phyloP scores from a whole-genome alignment of 2,329 filamentous ascomycete genomes.

The Fusarium sulawesiense region DNA sequence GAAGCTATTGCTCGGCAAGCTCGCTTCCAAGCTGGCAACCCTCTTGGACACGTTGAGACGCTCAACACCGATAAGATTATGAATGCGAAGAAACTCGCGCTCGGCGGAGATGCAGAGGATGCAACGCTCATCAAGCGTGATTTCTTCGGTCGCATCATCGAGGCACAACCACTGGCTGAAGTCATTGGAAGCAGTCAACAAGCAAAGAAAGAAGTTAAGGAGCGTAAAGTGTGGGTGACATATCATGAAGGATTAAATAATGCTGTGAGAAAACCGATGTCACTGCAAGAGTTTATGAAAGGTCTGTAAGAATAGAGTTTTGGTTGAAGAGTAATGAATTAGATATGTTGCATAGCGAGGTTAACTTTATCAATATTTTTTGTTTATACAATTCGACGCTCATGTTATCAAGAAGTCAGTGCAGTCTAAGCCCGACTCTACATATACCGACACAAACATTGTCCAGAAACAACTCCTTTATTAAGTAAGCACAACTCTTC shows the following conservation, averaged over 20 bases:
- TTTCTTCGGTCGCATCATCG: conserved; percentile 84
- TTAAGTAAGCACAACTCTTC: conserved; percentile 27
- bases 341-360: conserved; percentile 26
- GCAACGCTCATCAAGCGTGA: conserved; percentile 72
- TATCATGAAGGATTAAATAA: conserved; percentile 93
- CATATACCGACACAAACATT: conserved; percentile 21
- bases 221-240: conserved; percentile 81
- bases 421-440: conserved; percentile 32
- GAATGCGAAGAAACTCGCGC: conserved; percentile 49
- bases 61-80: conserved; percentile 53
- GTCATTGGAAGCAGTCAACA: conserved; percentile 54
- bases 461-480: conserved; percentile 8
- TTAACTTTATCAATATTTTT: conserved; percentile 9
- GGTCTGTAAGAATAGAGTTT: conserved; percentile 61
- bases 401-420: conserved; percentile 21
- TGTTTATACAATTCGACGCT: conserved; percentile 19
- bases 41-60: conserved; percentile 28
- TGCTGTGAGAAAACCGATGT: conserved; percentile 89
- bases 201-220: conserved; percentile 55
- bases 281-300: conserved; percentile 80
- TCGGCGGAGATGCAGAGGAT: conserved; percentile 50
- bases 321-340: neutral
- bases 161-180: conserved; percentile 54
- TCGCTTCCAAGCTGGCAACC: conserved; percentile 67
- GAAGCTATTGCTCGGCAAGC: conserved; percentile 75